phyloP scores from a whole-genome alignment of 2,329 filamentous ascomycete genomes.

The Westerdykella ornata region DNA sequence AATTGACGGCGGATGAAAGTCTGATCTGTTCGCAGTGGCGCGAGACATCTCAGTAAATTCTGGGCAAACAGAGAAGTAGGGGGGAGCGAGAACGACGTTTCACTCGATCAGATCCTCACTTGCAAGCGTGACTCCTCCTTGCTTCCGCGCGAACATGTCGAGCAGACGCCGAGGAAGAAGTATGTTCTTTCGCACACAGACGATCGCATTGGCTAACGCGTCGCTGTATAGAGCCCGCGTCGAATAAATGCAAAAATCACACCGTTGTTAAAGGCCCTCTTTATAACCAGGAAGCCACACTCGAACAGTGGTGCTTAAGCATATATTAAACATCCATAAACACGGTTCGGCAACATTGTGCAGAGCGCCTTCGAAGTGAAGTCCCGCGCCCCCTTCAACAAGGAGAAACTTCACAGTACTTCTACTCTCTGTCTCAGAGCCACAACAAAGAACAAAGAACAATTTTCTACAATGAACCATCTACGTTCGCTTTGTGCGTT shows the following conservation, averaged over 20 bases:
- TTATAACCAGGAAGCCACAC: too few relatives aligned
- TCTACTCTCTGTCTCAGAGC: slow-evolving; percentile 6
- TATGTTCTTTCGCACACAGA: not conserved
- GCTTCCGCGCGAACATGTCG: not conserved
- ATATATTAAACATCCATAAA: not conserved
- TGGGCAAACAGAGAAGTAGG: slow-evolving; percentile 68
- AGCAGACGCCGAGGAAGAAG: not conserved
- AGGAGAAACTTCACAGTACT: not conserved
- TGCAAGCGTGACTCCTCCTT: slow-evolving; percentile 1
- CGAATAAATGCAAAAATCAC: too few relatives aligned
- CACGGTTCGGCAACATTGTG: not conserved
- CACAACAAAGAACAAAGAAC: slow-evolving; percentile 28
- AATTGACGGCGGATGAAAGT: not conserved
- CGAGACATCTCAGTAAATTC: slow-evolving; percentile 75
- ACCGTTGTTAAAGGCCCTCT: too few relatives aligned
- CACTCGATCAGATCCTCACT: slow-evolving; percentile 53
- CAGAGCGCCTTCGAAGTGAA: not conserved
- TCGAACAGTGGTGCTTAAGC: not conserved
- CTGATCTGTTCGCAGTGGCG: slow-evolving; percentile 44
- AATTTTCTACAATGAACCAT: slow-evolving; percentile 13
- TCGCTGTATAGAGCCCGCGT: too few relatives aligned
- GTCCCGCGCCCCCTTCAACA: not conserved
- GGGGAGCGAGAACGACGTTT: slow-evolving; percentile 39
- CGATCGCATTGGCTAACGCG: too few relatives aligned
- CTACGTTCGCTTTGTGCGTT: slow-evolving; percentile 20